Conservation (phyloP, 768 basidiomycete species). For the Daedaleopsis nitida region DNA sequence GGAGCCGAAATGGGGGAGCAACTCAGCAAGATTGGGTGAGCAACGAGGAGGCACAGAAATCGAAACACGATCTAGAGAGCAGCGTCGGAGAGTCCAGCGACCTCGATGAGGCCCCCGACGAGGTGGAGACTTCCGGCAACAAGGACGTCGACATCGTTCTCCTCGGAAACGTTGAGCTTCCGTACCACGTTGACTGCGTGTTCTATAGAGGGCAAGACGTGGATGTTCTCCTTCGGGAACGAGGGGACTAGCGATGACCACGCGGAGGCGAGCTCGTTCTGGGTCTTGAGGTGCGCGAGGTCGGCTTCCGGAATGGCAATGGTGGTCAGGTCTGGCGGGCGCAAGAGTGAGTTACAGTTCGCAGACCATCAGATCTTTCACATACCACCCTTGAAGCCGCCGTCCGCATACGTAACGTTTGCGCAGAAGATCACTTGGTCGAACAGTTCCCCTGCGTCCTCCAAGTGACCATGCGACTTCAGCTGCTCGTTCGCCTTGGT, state of each 20-base stretch:
- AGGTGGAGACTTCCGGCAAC: constrained; percentile 93
- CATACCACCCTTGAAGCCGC: constrained; percentile 86
- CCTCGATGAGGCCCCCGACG: constrained; percentile 92
- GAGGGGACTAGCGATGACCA: constrained; percentile 68
- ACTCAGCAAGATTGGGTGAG: neutral
- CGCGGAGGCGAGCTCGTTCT: constrained; percentile 71
- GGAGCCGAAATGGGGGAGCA: neutral
- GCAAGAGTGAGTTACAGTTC: too few species aligned
- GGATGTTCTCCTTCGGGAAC: constrained; percentile 62
- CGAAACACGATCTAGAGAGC: constrained; percentile 45
- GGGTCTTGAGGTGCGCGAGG: constrained; percentile 66
- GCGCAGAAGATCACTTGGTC: constrained; percentile 92
- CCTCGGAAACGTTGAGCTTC: constrained; percentile 31
- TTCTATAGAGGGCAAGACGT: constrained; percentile 86
- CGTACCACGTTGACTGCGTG: constrained; percentile 78
- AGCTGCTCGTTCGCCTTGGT: constrained; percentile 53
- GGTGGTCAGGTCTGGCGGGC: constrained; percentile 69
- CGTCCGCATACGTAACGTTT: constrained; percentile 92
- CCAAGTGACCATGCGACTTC: constrained; percentile 38
- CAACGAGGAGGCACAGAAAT: constrained; percentile 3
- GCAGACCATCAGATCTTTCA: neutral
- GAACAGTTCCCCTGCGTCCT: constrained; percentile 56
- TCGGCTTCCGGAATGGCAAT: constrained; percentile 64
- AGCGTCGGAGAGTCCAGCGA: constrained; percentile 74
- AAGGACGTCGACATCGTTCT: constrained; percentile 56